A percentile compares a stretch with the other conserved stretches of the same genome.
These are phyloP conservation scores for Aspergillus pseudoglaucus DNA, from an alignment of 2,329 filamentous ascomycete species.

Conservation along the genomic window DNA sequence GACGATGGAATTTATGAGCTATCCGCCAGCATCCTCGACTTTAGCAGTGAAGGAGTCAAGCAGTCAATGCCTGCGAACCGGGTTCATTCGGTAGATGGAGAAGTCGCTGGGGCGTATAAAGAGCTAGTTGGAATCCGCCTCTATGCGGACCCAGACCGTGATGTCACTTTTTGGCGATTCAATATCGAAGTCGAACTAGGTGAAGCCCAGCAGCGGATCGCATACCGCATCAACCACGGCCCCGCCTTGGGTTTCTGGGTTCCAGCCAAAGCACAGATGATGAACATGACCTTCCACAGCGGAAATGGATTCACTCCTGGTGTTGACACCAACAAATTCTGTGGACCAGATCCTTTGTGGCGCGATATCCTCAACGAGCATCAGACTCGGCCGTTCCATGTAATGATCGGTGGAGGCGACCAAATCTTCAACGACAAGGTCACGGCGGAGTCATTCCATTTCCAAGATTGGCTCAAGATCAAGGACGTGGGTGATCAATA, in stretches of 20 bases:
- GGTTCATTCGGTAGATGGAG: conserved; percentile 56
- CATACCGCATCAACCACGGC: conserved; percentile 90
- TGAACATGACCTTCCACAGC: conserved; percentile 99
- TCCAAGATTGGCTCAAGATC: conserved; percentile 77
- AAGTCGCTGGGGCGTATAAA: conserved; percentile 71
- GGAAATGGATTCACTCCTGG: conserved; percentile 91
- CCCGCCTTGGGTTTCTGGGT: conserved; percentile 93
- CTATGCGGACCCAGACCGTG: conserved; percentile 75
- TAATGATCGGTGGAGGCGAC: conserved; percentile 95
- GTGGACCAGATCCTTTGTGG: conserved; percentile 93
- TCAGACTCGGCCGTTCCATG: conserved; percentile 87
- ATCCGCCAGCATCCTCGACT: conserved; percentile 42
- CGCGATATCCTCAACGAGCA: conserved; percentile 90
- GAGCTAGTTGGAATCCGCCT: conserved; percentile 77
- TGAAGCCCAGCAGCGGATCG: conserved; percentile 72
- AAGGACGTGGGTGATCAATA: conserved; percentile 76
- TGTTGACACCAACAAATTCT: conserved; percentile 71
- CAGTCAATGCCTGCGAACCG: conserved; percentile 44
- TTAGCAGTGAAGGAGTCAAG: conserved; percentile 31
- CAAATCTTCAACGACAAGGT: conserved; percentile 93
- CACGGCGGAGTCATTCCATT: conserved; percentile 65
- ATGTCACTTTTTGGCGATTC: conserved; percentile 95
- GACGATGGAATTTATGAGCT: conserved; percentile 78
- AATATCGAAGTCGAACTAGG: conserved; percentile 86
- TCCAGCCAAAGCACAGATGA: conserved; percentile 70